These are phyloP conservation scores for Ogataea haglerorum DNA, from an alignment of 805 yeast genomes.

Conservation along the genomic window DNA sequence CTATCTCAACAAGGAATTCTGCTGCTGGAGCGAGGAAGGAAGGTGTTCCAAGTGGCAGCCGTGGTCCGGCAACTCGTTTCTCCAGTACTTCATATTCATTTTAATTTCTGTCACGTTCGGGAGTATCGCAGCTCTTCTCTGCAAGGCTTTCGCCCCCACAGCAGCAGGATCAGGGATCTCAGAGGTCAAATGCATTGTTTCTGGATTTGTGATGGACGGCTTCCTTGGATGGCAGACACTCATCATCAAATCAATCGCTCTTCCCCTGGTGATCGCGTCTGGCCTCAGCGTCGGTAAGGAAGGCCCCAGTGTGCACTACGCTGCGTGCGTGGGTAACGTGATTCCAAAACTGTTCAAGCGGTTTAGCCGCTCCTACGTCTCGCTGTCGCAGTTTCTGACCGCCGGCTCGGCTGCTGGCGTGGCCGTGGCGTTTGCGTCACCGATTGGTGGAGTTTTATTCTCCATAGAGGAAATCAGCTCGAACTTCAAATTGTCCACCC, in stretches of 20 bases:
- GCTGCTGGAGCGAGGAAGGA: slow-evolving; percentile 68
- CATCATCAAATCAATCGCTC: slow-evolving; percentile 68
- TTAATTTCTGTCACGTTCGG: slow-evolving; percentile 60
- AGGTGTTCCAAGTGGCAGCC: slow-evolving; percentile 65
- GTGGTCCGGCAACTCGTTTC: slow-evolving; percentile 49
- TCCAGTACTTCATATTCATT: slow-evolving; percentile 59
- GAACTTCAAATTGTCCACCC: slow-evolving; percentile 67
- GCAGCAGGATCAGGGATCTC: slow-evolving; percentile 99
- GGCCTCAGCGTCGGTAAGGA: slow-evolving; percentile 95
- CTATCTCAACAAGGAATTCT: slow-evolving; percentile 69
- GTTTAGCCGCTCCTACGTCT: slow-evolving; percentile 45
- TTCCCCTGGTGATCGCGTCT: slow-evolving; percentile 89
- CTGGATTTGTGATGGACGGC: slow-evolving; percentile 79
- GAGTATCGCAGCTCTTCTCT: slow-evolving; percentile 61
- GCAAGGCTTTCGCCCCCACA: slow-evolving; percentile 69
- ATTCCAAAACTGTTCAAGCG: slow-evolving; percentile 52
- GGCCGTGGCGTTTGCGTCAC: slow-evolving; percentile 96
- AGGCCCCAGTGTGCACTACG: slow-evolving; percentile 97
- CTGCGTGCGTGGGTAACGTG: slow-evolving; percentile 92
- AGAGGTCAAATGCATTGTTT: slow-evolving; percentile 90
- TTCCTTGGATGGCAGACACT: slow-evolving; percentile 75
- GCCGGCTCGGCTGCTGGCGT: slow-evolving; percentile 98
- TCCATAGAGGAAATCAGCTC: slow-evolving; percentile 87
- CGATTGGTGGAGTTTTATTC: slow-evolving; percentile 94
- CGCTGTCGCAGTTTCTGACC: slow-evolving; percentile 58